phyloP scores from a whole-genome alignment of 2,329 filamentous ascomycete genomes.

The Xylaria sp. region DNA sequence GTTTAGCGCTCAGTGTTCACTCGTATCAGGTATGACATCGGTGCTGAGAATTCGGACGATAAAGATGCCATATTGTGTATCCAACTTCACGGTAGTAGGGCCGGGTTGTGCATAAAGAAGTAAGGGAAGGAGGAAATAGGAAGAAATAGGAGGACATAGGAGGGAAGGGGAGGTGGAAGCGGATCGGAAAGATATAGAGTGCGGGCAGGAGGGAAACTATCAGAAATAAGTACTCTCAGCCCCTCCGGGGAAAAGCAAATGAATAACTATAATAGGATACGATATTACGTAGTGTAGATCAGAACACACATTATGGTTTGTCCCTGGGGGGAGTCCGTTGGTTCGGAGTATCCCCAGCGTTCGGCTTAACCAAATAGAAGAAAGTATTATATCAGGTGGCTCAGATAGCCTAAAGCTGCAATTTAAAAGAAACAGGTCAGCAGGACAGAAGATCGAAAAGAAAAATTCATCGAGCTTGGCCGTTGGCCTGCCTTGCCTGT shows the following conservation, averaged over 20 bases:
- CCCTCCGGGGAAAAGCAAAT: not conserved
- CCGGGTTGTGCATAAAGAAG: not conserved
- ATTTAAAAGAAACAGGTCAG: not conserved
- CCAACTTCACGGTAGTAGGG: not conserved
- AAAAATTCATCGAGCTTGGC: not conserved
- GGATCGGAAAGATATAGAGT: not conserved
- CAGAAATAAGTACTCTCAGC: not conserved
- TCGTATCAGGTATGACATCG: not conserved
- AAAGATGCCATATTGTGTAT: not conserved
- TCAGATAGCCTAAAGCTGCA: not conserved
- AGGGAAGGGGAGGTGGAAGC: not conserved
- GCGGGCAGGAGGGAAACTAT: not conserved
- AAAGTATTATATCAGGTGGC: not conserved
- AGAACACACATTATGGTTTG: not conserved
- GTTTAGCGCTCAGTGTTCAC: not conserved
- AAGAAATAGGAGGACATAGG: not conserved
- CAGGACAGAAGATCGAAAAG: not conserved
- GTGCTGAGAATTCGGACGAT: not conserved
- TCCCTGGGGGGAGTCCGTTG: not conserved
- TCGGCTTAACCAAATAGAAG: not conserved
- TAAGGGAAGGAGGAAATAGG: not conserved
- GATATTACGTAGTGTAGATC: not conserved
- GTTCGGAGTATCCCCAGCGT: constrained; percentile 2
- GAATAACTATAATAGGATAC: not conserved
- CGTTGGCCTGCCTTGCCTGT: constrained; percentile 13